phyloP scores from a whole-genome alignment of 202 grass and related monocot genomes.

The Schoenoplectus tabernaemontani region DNA sequence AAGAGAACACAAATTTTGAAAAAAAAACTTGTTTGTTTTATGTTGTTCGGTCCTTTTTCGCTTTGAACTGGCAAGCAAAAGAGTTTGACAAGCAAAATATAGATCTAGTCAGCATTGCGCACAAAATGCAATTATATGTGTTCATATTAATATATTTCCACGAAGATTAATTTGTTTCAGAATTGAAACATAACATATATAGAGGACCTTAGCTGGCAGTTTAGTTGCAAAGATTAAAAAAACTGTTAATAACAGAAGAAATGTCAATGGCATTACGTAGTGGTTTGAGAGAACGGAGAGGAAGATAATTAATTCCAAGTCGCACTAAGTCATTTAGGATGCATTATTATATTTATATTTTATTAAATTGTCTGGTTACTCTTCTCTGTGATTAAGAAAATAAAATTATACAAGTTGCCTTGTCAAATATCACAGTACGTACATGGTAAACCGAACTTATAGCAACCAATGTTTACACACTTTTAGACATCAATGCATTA shows the following conservation, averaged over 20 bases:
- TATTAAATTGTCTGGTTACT: not conserved
- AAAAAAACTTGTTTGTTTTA: not conserved
- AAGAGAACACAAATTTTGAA: too few species aligned
- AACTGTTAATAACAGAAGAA: not conserved
- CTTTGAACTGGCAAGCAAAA: not conserved
- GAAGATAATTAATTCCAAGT: not conserved
- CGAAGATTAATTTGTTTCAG: not conserved
- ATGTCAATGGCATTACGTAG: constrained; percentile 12
- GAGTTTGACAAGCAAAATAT: not conserved
- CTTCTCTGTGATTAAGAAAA: not conserved
- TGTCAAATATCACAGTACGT: not conserved
- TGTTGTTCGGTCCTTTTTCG: not conserved
- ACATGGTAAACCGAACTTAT: not conserved
- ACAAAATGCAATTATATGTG: not conserved
- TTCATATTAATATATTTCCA: not conserved
- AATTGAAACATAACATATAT: not conserved
- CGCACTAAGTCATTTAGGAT: not conserved
- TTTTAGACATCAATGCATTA: not conserved
- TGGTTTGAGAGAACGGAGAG: not conserved
- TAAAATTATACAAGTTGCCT: not conserved
- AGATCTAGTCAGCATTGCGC: not conserved
- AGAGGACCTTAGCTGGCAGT: constrained; percentile 10
- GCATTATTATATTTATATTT: not conserved
- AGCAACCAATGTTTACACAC: not conserved
- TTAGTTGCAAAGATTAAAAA: not conserved